Evolutionary conservation across 352 stramenopile genomes (phyloP), one percentile per base, ranked within the genome.

Genomic region (Phytophthora capsici): DNA sequence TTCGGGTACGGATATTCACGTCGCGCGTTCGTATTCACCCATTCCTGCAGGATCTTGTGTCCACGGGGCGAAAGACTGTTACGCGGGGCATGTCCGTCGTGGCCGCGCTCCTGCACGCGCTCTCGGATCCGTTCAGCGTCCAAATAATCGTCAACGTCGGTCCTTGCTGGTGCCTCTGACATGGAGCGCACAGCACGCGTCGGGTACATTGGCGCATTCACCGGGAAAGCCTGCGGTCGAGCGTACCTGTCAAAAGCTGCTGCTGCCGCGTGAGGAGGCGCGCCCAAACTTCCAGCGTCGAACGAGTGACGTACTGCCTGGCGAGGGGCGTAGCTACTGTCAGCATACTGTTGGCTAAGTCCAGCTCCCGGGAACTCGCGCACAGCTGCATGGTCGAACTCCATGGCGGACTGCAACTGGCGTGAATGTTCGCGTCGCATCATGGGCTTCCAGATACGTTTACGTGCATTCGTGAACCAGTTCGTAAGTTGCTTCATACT

Each of bases 401-500:
- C 84, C 52, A 91, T 84, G 3, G 78, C 82, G 10, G 63, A 89
- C 61, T 93, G 84, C 30, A 94, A 41, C 63, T 94, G 84, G 0
- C 83, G 80, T 43, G 86, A 92, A 71, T 94, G 84, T 50, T 94
- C 83, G 19, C 86, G 84, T 6, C 84, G 82, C 85, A 94, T 95
- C 85, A 95, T 94, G 44, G 88, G 88, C 49, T 94, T 95, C 89
- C 89, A 96, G 50, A 96, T 94, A 46, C 89, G 86, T 55, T 96
- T 96, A 36, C 89, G 82, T 1, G 86, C 88, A 66, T 96, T 96
- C 10, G 89, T 96, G 55, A 96, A 95, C 89, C 89, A 96, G 51
- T 96, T 94, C 3, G 88, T 96, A 44, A 96, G 84, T 73, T 96
- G 89, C 71, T 95, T 95, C 88, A 95, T 94, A 65, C 90, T 95